phyloP scores from a whole-genome alignment of 352 stramenopile genomes.

The Phytophthora nicotianae region DNA sequence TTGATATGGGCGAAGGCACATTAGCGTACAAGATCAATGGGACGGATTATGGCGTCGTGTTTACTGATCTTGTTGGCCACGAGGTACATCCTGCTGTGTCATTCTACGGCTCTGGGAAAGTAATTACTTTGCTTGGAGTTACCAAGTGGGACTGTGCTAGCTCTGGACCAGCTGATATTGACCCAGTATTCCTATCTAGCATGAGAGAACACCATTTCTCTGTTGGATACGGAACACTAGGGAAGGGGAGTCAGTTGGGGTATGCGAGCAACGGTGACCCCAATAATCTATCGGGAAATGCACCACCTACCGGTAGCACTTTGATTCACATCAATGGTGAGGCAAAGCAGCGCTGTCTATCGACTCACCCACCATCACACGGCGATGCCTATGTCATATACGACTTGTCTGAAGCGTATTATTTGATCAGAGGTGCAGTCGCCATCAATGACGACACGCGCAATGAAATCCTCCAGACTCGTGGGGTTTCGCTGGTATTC shows the following conservation, averaged over 20 bases:
- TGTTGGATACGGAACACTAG: conserved; percentile 81
- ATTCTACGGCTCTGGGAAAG: conserved; percentile 90
- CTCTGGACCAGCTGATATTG: conserved; percentile 38
- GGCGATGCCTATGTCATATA: conserved; percentile 85
- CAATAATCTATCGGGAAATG: conserved; percentile 20
- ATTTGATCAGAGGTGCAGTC: conserved; percentile 55
- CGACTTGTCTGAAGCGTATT: conserved; percentile 70
- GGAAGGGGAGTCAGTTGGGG: conserved; percentile 76
- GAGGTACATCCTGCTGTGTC: conserved; percentile 89
- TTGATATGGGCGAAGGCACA: conserved; percentile 89
- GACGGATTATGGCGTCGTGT: conserved; percentile 86
- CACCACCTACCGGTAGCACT: conserved; percentile 23
- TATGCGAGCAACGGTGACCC: conserved; percentile 63
- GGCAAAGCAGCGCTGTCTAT: conserved; percentile 74
- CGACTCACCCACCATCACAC: conserved; percentile 73
- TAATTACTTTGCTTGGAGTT: conserved; percentile 79
- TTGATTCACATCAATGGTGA: conserved; percentile 70
- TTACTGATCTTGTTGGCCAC: conserved; percentile 80
- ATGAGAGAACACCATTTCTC: conserved; percentile 80
- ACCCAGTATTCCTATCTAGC: conserved; percentile 78
- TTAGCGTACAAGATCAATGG: conserved; percentile 91
- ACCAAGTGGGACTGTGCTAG: conserved; percentile 72
- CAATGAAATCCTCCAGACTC: conserved; percentile 63
- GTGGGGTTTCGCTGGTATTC: conserved; percentile 61
- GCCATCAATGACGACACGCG: conserved; percentile 79